Conservation (phyloP, 2,329 filamentous ascomycete genomes). For the Aaosphaeria arxii region DNA sequence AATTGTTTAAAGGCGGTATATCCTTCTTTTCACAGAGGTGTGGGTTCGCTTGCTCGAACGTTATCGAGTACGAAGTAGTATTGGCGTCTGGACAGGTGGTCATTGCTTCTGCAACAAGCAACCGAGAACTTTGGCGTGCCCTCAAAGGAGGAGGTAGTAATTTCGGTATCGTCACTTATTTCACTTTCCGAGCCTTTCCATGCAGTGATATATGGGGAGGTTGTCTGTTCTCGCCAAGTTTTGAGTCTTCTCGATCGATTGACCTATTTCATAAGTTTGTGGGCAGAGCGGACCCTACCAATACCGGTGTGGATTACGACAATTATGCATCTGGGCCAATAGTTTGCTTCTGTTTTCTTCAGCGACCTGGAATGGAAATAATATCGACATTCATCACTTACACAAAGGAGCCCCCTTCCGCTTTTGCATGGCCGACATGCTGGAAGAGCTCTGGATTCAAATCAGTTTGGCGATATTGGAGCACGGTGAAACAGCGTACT, state of each 20-base stretch:
- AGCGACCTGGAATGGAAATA: slow-evolving; percentile 46
- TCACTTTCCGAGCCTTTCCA: neutral
- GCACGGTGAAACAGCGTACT: slow-evolving; percentile 21
- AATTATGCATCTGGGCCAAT: slow-evolving; percentile 47
- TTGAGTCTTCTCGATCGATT: neutral
- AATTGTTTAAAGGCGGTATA: neutral
- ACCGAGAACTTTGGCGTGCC: neutral
- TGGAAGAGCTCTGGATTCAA: slow-evolving; percentile 22
- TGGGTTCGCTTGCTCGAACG: neutral
- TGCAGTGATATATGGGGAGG: neutral
- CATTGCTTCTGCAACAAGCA: neutral
- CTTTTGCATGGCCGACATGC: slow-evolving; percentile 22
- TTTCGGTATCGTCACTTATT: neutral
- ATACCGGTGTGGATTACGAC: slow-evolving; percentile 6
- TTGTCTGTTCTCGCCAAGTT: neutral
- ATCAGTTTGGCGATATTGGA: slow-evolving; percentile 25
- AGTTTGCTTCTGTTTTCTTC: slow-evolving; percentile 55
- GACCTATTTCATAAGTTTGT: slow-evolving; percentile 2
- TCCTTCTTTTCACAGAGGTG: neutral
- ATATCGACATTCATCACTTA: slow-evolving; percentile 44
- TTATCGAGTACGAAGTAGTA: neutral
- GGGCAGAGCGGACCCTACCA: neutral
- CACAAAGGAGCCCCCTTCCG: slow-evolving; percentile 15
- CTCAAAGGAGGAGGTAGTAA: neutral
- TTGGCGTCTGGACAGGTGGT: neutral